Conservation (phyloP, 23 red algal species). For the Gracilaria gracilis region DNA sequence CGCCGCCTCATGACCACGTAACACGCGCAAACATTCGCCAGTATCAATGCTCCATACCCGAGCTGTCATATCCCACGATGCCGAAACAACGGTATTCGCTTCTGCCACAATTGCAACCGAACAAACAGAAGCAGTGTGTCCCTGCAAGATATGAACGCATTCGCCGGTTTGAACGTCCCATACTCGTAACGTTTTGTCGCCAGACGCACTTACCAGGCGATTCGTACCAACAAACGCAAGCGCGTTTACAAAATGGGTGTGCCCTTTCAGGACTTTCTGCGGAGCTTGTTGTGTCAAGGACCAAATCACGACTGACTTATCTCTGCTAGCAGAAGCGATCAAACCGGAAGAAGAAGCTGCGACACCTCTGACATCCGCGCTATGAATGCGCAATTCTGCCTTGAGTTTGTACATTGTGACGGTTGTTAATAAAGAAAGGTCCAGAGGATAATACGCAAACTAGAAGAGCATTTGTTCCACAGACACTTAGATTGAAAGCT, state of each 20-base stretch:
- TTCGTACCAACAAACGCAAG: slow-evolving; percentile 41
- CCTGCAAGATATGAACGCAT: slow-evolving; percentile 45
- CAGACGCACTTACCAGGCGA: slow-evolving; percentile 64
- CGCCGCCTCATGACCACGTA: slow-evolving; percentile 75
- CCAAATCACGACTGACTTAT: slow-evolving; percentile 73
- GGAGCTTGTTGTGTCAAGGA: slow-evolving; percentile 24
- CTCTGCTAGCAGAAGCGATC: slow-evolving; percentile 77
- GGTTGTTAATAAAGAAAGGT: not conserved
- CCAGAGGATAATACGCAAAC: not conserved
- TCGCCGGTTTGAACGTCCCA: slow-evolving; percentile 63
- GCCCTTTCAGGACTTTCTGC: slow-evolving; percentile 34
- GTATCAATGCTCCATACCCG: slow-evolving; percentile 53
- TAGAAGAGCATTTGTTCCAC: not conserved
- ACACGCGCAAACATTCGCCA: slow-evolving; percentile 43
- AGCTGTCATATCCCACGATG: slow-evolving; percentile 53
- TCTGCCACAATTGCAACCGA: slow-evolving; percentile 25
- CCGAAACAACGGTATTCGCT: slow-evolving; percentile 26
- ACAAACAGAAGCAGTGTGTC: slow-evolving; percentile 57
- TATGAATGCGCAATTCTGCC: slow-evolving; percentile 67
- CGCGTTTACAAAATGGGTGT: slow-evolving; percentile 77
- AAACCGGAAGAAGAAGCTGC: slow-evolving; percentile 50
- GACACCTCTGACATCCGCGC: slow-evolving; percentile 82
- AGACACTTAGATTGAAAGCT: not conserved
- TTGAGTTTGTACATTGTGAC: slow-evolving; percentile 70
- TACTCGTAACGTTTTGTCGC: slow-evolving; percentile 80